Conservation (phyloP, 1,139 yeast species). For the Blastobotrys serpentis region DNA sequence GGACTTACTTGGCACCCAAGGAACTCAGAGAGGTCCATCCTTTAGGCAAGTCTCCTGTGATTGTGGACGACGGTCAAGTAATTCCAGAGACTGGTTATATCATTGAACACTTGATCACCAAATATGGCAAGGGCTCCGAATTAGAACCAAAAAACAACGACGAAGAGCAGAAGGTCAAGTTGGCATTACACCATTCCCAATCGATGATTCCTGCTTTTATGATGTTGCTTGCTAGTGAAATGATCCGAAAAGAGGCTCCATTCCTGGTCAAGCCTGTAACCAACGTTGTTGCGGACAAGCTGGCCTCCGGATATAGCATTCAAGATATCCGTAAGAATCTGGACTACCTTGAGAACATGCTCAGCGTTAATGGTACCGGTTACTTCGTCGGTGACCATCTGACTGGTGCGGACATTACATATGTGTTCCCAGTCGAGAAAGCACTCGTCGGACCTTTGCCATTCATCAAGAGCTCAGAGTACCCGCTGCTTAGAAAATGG, state of each 20-base stretch:
- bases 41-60: constrained; percentile 55
- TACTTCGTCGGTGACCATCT: constrained; percentile 50
- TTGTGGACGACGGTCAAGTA: constrained; percentile 49
- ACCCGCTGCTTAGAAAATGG: constrained; percentile 8
- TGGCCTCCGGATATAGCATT: constrained; percentile 37
- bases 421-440: constrained; percentile 43
- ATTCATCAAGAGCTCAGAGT: not conserved
- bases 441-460: not conserved
- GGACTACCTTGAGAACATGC: constrained; percentile 42
- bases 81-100: constrained; percentile 42
- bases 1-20: constrained; percentile 41
- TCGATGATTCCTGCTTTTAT: constrained; percentile 50
- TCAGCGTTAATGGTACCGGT: constrained; percentile 47
- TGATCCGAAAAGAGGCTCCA: constrained; percentile 45
- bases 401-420: constrained; percentile 55
- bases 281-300: constrained; percentile 42
- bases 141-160: constrained; percentile 29
- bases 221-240: constrained; percentile 44
- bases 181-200: constrained; percentile 55
- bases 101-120: constrained; percentile 56
- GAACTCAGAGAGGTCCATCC: constrained; percentile 51
- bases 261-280: constrained; percentile 46
- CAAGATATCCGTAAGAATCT: constrained; percentile 27
- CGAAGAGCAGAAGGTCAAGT: constrained; percentile 44
- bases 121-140: constrained; percentile 48